These are phyloP conservation scores for Teunomyces kruisii DNA, from an alignment of 805 yeast species.

Conservation along the genomic window DNA sequence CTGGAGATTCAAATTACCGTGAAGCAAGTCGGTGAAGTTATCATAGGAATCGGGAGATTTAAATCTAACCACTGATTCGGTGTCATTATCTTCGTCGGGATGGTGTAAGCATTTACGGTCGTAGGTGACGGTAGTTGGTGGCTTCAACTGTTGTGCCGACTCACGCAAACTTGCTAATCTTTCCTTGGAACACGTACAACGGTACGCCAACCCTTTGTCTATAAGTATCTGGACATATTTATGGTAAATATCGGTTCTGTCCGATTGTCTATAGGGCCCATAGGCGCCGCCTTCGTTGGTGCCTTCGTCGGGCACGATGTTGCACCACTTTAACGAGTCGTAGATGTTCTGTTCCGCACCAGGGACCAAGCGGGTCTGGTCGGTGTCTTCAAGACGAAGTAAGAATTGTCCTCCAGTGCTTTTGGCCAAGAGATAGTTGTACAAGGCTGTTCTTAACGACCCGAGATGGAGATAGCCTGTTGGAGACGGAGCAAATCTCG, in stretches of 20 bases:
- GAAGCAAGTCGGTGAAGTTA: slow-evolving; percentile 67
- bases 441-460: slow-evolving; percentile 87
- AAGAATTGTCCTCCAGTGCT: slow-evolving; percentile 79
- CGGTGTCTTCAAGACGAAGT: slow-evolving; percentile 90
- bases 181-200: slow-evolving; percentile 84
- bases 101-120: slow-evolving; percentile 73
- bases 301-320: slow-evolving; percentile 77
- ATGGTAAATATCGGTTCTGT: slow-evolving; percentile 65
- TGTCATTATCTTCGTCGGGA: slow-evolving; percentile 11
- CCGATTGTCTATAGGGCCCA: slow-evolving; percentile 87
- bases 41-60: slow-evolving; percentile 74
- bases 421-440: slow-evolving; percentile 80
- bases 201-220: slow-evolving; percentile 71
- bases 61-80: slow-evolving; percentile 63
- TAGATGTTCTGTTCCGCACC: slow-evolving; percentile 86
- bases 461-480: slow-evolving; percentile 96
- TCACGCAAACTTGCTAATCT: slow-evolving; percentile 66
- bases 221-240: slow-evolving; percentile 57
- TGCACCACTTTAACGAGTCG: slow-evolving; percentile 75
- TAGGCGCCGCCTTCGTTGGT: slow-evolving; percentile 57
- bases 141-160: slow-evolving; percentile 70
- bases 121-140: slow-evolving; percentile 90
- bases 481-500: slow-evolving; percentile 98
- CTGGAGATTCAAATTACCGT: slow-evolving; percentile 74
- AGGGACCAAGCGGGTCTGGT: slow-evolving; percentile 68